A percentile compares a stretch with the other conserved stretches of the same genome.
These are phyloP conservation scores for Limonium bicolor DNA, from an alignment of 148 eudicot genomes.

Conservation along the genomic window DNA sequence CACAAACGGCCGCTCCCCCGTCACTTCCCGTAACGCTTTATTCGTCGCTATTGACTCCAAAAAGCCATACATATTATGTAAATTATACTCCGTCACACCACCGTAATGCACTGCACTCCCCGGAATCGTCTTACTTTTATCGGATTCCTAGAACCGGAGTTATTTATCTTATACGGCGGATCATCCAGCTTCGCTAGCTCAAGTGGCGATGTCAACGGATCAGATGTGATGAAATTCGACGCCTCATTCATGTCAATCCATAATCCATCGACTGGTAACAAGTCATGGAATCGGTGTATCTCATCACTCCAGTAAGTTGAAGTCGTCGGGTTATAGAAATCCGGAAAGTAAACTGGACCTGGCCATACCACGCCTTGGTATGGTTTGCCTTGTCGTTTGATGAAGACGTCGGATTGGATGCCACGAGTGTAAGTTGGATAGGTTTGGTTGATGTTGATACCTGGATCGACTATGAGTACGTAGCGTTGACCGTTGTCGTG, in stretches of 20 bases:
- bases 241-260: slow-evolving; percentile 40
- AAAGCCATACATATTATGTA: slow-evolving; percentile 35
- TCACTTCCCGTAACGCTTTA: slow-evolving; percentile 18
- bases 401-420: slow-evolving; percentile 23
- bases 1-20: slow-evolving; percentile 29
- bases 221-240: slow-evolving; percentile 14
- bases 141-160: slow-evolving; percentile 12
- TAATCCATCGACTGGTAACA: slow-evolving; percentile 21
- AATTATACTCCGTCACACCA: slow-evolving; percentile 25
- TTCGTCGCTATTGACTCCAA: slow-evolving; percentile 34
- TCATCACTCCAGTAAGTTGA: slow-evolving; percentile 28
- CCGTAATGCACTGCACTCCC: slow-evolving; percentile 27
- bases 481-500: slow-evolving; percentile 32
- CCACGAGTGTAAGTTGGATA: slow-evolving; percentile 28
- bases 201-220: slow-evolving; percentile 4
- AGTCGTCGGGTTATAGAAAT: slow-evolving; percentile 29
- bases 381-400: slow-evolving; percentile 28
- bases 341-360: slow-evolving; percentile 37
- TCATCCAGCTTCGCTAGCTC: slow-evolving; percentile 25
- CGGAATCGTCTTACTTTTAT: slow-evolving; percentile 27
- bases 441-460: slow-evolving; percentile 28
- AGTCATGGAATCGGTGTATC: slow-evolving; percentile 19
- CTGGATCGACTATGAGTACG: slow-evolving; percentile 34
- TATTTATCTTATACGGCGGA: slow-evolving; percentile 46
- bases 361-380: slow-evolving; percentile 44